Conservation (phyloP, 177 flowering plant species). For the Tripterygium wilfordii region DNA sequence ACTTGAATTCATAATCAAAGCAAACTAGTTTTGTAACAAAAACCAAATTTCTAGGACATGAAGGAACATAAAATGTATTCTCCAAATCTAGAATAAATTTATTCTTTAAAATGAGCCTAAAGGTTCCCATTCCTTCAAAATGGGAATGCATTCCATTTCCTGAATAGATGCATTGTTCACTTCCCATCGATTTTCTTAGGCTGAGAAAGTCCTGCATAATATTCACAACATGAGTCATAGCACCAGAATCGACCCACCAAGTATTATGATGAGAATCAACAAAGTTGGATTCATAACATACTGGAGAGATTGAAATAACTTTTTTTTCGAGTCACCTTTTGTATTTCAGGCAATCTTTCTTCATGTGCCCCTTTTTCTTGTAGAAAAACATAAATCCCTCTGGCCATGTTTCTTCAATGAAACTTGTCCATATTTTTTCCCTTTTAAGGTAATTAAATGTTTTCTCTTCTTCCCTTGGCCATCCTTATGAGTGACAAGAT, state of each 20-base stretch:
- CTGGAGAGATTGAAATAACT: too few species aligned
- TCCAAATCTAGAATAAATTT: conserved; percentile 12
- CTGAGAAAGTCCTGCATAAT: conserved; percentile 4
- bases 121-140: conserved; percentile 22
- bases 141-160: conserved; percentile 12
- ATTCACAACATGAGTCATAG: conserved; percentile 4
- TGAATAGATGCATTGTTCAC: too few species aligned
- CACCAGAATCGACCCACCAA: conserved; percentile 6
- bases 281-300: conserved; percentile 8
- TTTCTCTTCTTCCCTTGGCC: too few species aligned
- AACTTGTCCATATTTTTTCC: too few species aligned
- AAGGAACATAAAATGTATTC: conserved; percentile 16
- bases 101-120: conserved; percentile 14
- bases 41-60: conserved; percentile 14
- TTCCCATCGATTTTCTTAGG: too few species aligned
- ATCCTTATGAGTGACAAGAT: too few species aligned
- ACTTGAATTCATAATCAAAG: conserved; percentile 11
- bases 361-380: too few species aligned
- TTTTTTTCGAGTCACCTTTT: too few species aligned
- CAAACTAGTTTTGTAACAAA: conserved; percentile 19
- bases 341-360: too few species aligned
- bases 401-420: too few species aligned
- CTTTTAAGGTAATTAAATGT: too few species aligned
- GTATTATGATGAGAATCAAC: conserved; percentile 1
- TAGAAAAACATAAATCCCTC: too few species aligned